Base-by-base conservation (phyloP, 73 alveolate species). In the Stentor coeruleus region DNA sequence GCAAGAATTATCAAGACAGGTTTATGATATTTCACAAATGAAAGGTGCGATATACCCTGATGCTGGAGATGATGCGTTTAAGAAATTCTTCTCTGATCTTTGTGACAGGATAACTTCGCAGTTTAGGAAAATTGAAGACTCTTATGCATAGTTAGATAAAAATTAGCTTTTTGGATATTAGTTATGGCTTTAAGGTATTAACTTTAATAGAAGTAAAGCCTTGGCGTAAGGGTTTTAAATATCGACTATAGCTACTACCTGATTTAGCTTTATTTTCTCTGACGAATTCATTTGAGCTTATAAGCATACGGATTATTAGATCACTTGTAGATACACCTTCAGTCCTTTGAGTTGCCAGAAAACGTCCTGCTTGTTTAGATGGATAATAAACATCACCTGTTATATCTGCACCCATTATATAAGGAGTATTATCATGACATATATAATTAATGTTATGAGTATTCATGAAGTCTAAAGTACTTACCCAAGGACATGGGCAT, bases 271-370 rank as follows among this genome's bases (percentile, higher is more conserved):
- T n/a, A n/a, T n/a, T n/a, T n/a, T n/a, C n/a, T n/a, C n/a, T n/a
- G n/a, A n/a, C n/a, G n/a, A n/a, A n/a, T n/a, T n/a, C n/a, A n/a
- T n/a, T n/a, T n/a, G n/a, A n/a, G n/a, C n/a, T n/a, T n/a, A n/a
- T n/a, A n/a, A n/a, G n/a, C 42, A 96, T 93, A 79, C 98, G 84
- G 82, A 91, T 83, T 59, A 96, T 93, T 39, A 96, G 49, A 85
- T 96, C 99, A 36, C 97, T 81, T 14, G 99, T 96, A 6, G 98
- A 93, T 76, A 96, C 95, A 0, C 98, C 98, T 39, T 97, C 98
- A 80, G 99, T 97, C 86, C 99, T 84, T 83, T 97, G 88, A 35
- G 99, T 97, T n/a, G 96, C 98, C 85, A 86, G 84, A 60, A 97
- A 97, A 93, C 95, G 93, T 26, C 98, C 98, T 82, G 90, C 89